Evolutionary conservation across 345 rosid species (phyloP).

Genomic region (Bruguiera parviflora): DNA sequence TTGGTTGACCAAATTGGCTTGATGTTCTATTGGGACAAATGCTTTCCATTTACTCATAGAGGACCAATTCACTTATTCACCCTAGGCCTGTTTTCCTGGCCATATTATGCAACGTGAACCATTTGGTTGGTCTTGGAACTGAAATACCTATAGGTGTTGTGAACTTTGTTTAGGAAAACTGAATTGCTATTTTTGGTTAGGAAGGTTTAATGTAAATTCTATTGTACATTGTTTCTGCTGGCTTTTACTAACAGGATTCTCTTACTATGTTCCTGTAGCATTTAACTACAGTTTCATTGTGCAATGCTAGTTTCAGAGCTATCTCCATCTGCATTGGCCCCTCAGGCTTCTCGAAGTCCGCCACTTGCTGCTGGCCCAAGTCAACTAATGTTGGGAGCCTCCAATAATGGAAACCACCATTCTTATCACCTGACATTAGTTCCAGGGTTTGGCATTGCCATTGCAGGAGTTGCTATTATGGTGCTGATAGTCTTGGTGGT

Average conservation of each 20-base stretch:
- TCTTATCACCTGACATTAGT: slow-evolving; percentile 56
- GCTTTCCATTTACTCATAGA: too few species aligned
- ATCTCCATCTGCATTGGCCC: slow-evolving; percentile 42
- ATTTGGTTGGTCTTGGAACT: too few species aligned
- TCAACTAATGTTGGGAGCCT: slow-evolving; percentile 40
- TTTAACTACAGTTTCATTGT: neutral
- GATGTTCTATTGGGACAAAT: too few species aligned
- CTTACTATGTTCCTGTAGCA: slow-evolving; percentile 2
- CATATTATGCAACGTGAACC: too few species aligned
- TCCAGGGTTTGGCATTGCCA: slow-evolving; percentile 65
- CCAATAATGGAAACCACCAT: slow-evolving; percentile 43
- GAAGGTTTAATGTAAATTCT: neutral
- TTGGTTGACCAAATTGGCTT: too few species aligned
- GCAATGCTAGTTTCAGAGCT: slow-evolving; percentile 38
- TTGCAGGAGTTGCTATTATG: slow-evolving; percentile 51
- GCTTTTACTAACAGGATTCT: neutral
- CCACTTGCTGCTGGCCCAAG: slow-evolving; percentile 65
- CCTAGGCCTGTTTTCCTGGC: too few species aligned
- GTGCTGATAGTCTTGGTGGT: slow-evolving; percentile 60
- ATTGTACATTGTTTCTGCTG: neutral
- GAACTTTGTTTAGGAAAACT: too few species aligned
- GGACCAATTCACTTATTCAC: too few species aligned
- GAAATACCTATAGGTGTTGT: too few species aligned
- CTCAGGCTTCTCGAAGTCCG: slow-evolving; percentile 59
- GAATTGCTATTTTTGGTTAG: neutral